Evolutionary conservation across 192 early-diverging fungal genomes (phyloP), one percentile per base, ranked within the genome.

Genomic region (Coemansia sp.): DNA sequence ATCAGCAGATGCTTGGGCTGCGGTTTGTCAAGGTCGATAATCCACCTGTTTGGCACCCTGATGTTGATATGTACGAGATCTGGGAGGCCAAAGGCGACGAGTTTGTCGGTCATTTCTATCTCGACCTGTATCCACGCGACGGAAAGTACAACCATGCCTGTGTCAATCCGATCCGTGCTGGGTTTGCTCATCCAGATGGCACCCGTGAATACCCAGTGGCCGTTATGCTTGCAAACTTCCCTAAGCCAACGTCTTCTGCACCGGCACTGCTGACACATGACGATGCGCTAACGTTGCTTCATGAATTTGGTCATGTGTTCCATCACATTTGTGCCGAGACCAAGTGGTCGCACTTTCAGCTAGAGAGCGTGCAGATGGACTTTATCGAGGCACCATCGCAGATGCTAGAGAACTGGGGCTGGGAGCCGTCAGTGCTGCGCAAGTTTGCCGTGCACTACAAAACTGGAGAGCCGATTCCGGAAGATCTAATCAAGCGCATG

Each of bases 321-420:
- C 68, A 69, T 64, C 65, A 72, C 14, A 30, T 90, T 12, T 87
- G 85, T 63, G 82, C 83, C 40, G 66, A 81, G 44, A 88, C 87
- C 14, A 85, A 82, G 62, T 85, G 71, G 24, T 73, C 80, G 3
- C 69, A 83, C 0, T 89, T 89, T 51, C 85, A 88, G 34, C 87
- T 87, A 21, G 86, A 87, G 15, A 67, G 71, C 34, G 73, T 88
- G 45, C 82, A 87, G 54, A 71, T 80, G 48, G 89, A 91, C 66
- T 91, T 91, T 72, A 82, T 91, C 22, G 89, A 91, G 71, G 87
- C 87, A 14, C 89, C 89, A 9, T 84, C 83, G 42, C 87, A 89
- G 79, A 89, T 91, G 89, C 74, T 90, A n/a, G 89, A 90, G 61
- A 91, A 87, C 66, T 86, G 83, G 85, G 75, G 80, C 22, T 86